These are phyloP conservation scores for Forsythia suspensa DNA, from an alignment of 257 asterid genomes.

Conservation along the genomic window DNA sequence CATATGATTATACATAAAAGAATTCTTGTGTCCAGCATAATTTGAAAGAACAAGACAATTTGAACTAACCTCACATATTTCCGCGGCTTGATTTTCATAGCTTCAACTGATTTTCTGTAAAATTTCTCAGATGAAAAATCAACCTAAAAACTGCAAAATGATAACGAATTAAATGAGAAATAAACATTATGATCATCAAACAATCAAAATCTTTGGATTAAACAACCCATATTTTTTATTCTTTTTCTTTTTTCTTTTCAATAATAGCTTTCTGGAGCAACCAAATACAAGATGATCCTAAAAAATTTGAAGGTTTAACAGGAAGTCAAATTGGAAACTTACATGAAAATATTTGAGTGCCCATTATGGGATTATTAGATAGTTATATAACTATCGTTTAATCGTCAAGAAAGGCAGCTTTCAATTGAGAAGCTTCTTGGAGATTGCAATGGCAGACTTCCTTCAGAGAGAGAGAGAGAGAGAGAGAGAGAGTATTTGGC, in stretches of 20 bases:
- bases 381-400: neutral
- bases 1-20: neutral
- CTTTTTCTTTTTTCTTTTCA: too few relatives aligned
- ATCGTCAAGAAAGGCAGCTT: conserved; percentile 18
- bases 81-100: conserved; percentile 29
- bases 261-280: too few relatives aligned
- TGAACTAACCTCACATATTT: conserved; percentile 38
- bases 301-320: neutral
- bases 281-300: neutral
- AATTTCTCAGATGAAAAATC: neutral
- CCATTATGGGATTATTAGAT: neutral
- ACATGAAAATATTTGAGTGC: neutral
- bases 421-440: neutral
- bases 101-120: neutral
- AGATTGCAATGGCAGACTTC: neutral
- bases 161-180: too few relatives aligned
- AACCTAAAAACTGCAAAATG: neutral
- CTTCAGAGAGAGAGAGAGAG: neutral
- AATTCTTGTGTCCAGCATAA: neutral
- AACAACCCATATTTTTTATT: too few relatives aligned
- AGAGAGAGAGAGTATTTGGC: conserved; percentile 17
- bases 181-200: too few relatives aligned
- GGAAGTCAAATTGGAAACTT: neutral
- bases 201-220: too few relatives aligned
- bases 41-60: neutral